A percentile compares a stretch with the other conserved stretches of the same genome.
phyloP scores from a whole-genome alignment of 2,329 filamentous ascomycete genomes.

The Plectosphaerella sp. region DNA sequence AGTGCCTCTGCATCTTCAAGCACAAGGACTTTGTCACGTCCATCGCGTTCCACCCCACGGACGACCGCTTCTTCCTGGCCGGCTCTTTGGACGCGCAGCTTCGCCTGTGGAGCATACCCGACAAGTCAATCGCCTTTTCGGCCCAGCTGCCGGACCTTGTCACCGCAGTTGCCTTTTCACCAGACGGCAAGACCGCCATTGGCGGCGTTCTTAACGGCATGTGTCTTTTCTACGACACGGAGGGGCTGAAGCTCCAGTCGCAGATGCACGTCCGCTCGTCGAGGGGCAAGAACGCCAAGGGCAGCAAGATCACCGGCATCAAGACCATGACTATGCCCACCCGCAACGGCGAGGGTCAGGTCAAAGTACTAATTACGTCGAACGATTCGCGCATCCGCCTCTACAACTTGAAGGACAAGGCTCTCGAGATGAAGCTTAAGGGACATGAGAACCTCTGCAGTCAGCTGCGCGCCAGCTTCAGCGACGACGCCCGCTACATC shows the following conservation, averaged over 20 bases:
- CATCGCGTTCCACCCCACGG: slow-evolving; percentile 87
- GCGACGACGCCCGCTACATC: slow-evolving; percentile 79
- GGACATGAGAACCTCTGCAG: slow-evolving; percentile 87
- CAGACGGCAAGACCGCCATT: slow-evolving; percentile 85
- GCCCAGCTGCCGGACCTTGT: slow-evolving; percentile 79
- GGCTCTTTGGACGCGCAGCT: slow-evolving; percentile 87
- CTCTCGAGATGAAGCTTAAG: slow-evolving; percentile 82
- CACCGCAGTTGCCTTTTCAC: slow-evolving; percentile 89
- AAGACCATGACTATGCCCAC: slow-evolving; percentile 61
- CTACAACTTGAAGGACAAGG: slow-evolving; percentile 83
- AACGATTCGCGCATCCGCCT: slow-evolving; percentile 91
- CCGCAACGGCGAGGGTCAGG: slow-evolving; percentile 48
- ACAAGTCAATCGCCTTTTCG: slow-evolving; percentile 86
- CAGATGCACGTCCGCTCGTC: slow-evolving; percentile 93
- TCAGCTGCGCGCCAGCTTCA: slow-evolving; percentile 86
- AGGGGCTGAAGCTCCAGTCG: slow-evolving; percentile 76
- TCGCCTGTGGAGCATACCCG: slow-evolving; percentile 92
- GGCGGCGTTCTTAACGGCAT: slow-evolving; percentile 82
- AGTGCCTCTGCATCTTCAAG: slow-evolving; percentile 90
- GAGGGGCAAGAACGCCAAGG: slow-evolving; percentile 88
- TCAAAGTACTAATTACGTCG: slow-evolving; percentile 85
- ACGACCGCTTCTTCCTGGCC: slow-evolving; percentile 94
- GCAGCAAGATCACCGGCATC: slow-evolving; percentile 96
- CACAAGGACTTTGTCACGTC: slow-evolving; percentile 95
- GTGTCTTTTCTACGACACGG: slow-evolving; percentile 89